Base-by-base conservation (phyloP, 1,284 basidiomycete species). In the Salmacisia buchloeana region DNA sequence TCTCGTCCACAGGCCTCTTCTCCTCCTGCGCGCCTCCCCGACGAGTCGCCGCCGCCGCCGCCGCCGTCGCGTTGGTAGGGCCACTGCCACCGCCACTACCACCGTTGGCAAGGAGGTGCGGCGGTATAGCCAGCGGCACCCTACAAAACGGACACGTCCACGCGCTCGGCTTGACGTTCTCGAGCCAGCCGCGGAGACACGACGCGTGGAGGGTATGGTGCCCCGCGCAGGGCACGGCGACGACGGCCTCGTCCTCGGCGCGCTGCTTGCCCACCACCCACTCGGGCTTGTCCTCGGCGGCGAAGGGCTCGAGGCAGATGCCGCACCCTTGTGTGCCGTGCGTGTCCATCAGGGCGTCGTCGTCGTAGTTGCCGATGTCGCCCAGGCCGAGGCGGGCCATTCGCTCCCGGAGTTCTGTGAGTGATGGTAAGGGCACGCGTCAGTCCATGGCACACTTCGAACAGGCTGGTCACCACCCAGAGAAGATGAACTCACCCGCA, bases 131-230 rank as follows among this genome's bases (percentile, higher is more conserved):
- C 21, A 79, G 64, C 29, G 61, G 59, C 0, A 64, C 65, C 13
- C 77, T 68, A 59, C 77, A 79, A 25, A 75, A 76, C 7, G 77
- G 77, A 46, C 77, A 79, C 0, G 69, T 70, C 77, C 77, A 79
- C 34, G 76, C 66, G 31, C 63, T 66, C 1, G 76, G 76, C 2
- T 71, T 64, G 4, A 64, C 63, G 25, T 66, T 69, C 1, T 63
- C 66, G n/a, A 79, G 67, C 77, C 77, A 79, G 3, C 69, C 69
- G 15, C 62, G 62, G 35, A 79, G 41, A 60, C 76, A 79, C 1
- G 63, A 59, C 1, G 70, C 69, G 36, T 79, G 77, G 7, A 77
- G 59, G 1, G 72, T 76, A 60, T 79, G 77, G 60, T 73, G 69
- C 0, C 77, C 76, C 3, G 41, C 41, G 57, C 77, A 79, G 23